Percentiles rank a stretch among this genome's conserved stretches.
phyloP scores from a whole-genome alignment of 305 asterid genomes.

The Stenogyne calaminthoides region DNA sequence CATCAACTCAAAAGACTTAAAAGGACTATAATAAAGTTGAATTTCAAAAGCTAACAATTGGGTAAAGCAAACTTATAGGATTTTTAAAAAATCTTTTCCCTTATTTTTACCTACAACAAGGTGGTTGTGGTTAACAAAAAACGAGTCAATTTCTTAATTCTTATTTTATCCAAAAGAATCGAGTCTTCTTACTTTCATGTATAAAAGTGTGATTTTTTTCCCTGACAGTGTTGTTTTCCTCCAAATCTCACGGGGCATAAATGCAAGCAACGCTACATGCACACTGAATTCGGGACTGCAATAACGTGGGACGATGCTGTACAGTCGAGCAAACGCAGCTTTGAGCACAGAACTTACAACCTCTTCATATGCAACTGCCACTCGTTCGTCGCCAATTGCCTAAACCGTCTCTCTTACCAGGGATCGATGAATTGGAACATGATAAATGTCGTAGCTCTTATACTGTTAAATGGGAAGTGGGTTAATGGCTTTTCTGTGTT shows the following conservation, averaged over 20 bases:
- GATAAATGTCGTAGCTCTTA: constrained; percentile 68
- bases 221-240: constrained; percentile 79
- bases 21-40: too few species aligned
- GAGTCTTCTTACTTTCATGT: background rate
- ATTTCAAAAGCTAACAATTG: too few species aligned
- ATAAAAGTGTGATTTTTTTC: background rate
- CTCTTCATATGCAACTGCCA: constrained; percentile 93
- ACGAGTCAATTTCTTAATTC: background rate
- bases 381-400: constrained; percentile 72
- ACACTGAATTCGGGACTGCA: constrained; percentile 70
- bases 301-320: constrained; percentile 89
- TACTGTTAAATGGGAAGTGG: constrained; percentile 77
- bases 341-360: constrained; percentile 79
- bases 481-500: constrained; percentile 55
- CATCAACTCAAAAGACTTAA: too few species aligned
- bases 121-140: background rate
- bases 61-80: too few species aligned
- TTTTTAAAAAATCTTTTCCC: too few species aligned
- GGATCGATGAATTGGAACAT: constrained; percentile 90
- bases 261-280: constrained; percentile 69
- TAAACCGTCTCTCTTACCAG: constrained; percentile 68
- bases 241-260: constrained; percentile 63
- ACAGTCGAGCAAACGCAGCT: constrained; percentile 50
- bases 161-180: background rate
- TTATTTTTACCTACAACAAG: background rate